phyloP scores from a whole-genome alignment of 495 filamentous ascomycete species.

The Podospora pseudoanserina region DNA sequence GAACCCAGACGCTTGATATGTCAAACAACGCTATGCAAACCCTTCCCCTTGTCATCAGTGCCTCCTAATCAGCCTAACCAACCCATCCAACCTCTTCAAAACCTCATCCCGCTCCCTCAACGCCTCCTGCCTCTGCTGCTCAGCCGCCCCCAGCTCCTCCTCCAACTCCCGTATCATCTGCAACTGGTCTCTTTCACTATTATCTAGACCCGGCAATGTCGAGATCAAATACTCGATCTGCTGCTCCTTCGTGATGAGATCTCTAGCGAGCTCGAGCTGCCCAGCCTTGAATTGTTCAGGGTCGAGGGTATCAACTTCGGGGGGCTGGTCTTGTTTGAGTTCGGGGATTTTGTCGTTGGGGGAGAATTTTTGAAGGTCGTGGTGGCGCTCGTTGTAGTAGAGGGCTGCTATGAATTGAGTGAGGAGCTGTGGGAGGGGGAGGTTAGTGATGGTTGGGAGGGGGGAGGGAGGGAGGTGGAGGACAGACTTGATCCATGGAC shows the following conservation, averaged over 20 bases:
- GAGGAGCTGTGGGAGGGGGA: constrained; percentile 56
- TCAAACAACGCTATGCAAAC: neutral
- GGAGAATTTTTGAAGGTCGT: constrained; percentile 66
- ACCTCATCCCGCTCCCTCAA: constrained; percentile 67
- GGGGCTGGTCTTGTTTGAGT: constrained; percentile 48
- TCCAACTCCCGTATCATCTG: constrained; percentile 70
- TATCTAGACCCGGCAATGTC: constrained; percentile 79
- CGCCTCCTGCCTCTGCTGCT: constrained; percentile 66
- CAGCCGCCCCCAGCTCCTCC: constrained; percentile 66
- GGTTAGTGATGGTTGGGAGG: constrained; percentile 9
- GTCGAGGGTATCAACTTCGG: constrained; percentile 57
- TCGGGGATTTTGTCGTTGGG: constrained; percentile 56
- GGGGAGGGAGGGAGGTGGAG: neutral
- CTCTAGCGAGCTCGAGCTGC: constrained; percentile 76
- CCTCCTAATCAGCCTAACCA: constrained; percentile 57
- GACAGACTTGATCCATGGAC: constrained; percentile 77
- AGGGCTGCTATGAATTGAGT: constrained; percentile 86
- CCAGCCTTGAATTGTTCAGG: constrained; percentile 64
- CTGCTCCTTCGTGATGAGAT: constrained; percentile 86
- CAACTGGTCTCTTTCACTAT: constrained; percentile 79
- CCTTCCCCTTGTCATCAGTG: constrained; percentile 25
- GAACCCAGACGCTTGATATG: neutral
- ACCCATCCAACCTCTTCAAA: constrained; percentile 61
- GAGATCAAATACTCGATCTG: constrained; percentile 88
- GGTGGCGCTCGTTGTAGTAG: constrained; percentile 77